These are phyloP conservation scores for Bipolaris gigantea DNA, from an alignment of 2,329 filamentous ascomycete species.

Conservation along the genomic window DNA sequence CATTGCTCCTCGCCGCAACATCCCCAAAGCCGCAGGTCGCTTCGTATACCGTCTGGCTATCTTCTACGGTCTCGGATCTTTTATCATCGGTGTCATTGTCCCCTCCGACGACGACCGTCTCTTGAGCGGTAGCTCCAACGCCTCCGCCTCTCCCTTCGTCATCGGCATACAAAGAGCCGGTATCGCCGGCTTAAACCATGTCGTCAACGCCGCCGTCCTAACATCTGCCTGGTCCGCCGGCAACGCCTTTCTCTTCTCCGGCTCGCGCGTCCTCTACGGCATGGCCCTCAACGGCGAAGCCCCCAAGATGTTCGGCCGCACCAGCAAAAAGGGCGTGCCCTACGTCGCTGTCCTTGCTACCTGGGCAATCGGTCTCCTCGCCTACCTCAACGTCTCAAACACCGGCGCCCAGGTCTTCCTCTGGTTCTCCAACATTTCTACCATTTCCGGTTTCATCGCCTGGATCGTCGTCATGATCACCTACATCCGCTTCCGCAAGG, in stretches of 20 bases:
- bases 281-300: conserved; percentile 55
- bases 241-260: conserved; percentile 66
- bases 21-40: conserved; percentile 57
- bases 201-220: conserved; percentile 76
- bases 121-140: conserved; percentile 35
- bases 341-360: conserved; percentile 44
- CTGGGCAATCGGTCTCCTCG: conserved; percentile 49
- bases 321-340: conserved; percentile 49
- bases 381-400: conserved; percentile 55
- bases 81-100: conserved; percentile 64
- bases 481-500: conserved; percentile 61
- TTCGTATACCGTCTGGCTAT: conserved; percentile 59
- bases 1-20: conserved; percentile 44
- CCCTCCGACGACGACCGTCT: conserved; percentile 57
- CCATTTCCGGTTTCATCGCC: conserved; percentile 57
- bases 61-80: conserved; percentile 57
- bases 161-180: conserved; percentile 71
- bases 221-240: conserved; percentile 72
- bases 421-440: conserved; percentile 73
- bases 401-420: conserved; percentile 57
- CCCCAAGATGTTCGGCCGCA: conserved; percentile 54
- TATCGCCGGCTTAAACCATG: conserved; percentile 66
- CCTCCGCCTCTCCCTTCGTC: conserved; percentile 52
- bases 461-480: conserved; percentile 61
- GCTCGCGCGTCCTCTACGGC: conserved; percentile 55